These are phyloP conservation scores for Pleurotus platypus DNA, from an alignment of 768 basidiomycete genomes.

Conservation along the genomic window DNA sequence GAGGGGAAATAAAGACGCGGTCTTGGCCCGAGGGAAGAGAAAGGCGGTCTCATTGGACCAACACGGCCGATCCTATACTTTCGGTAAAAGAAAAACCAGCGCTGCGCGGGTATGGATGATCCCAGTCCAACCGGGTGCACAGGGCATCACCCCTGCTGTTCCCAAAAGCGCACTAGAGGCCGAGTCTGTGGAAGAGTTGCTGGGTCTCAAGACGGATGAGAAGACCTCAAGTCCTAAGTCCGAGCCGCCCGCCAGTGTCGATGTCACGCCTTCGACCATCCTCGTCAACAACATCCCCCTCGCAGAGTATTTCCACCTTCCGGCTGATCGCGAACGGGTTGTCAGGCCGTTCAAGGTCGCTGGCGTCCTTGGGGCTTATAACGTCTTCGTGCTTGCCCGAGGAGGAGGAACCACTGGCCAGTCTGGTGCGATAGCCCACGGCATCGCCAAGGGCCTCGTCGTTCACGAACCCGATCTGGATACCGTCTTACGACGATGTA, in stretches of 20 bases:
- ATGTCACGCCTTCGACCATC: conserved; percentile 57
- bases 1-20: conserved; percentile 52
- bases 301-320: conserved; percentile 70
- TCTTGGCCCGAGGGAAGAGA: conserved; percentile 44
- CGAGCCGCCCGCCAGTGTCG: conserved; percentile 15
- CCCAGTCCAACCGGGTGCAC: conserved; percentile 35
- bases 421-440: conserved; percentile 81
- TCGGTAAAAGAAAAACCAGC: conserved; percentile 88
- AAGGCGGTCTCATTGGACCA: conserved; percentile 64
- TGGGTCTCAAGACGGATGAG: conserved; percentile 16
- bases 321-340: conserved; percentile 76
- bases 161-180: conserved; percentile 11
- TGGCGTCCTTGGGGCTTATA: conserved; percentile 83
- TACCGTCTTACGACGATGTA: conserved; percentile 70
- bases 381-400: conserved; percentile 66
- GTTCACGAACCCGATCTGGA: conserved; percentile 68
- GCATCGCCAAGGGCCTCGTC: conserved; percentile 70
- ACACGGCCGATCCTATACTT: conserved; percentile 79
- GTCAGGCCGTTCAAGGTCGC: conserved; percentile 83
- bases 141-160: conserved; percentile 6
- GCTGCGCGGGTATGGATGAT: conserved; percentile 94
- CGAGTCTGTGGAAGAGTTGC: conserved; percentile 24
- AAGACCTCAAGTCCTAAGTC: conserved; percentile 5
- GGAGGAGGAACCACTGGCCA: conserved; percentile 93
- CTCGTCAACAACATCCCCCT: conserved; percentile 86